Evolutionary conservation across 148 eudicot genomes (phyloP), one percentile per base, ranked within the genome.

Genomic region (Heliamphora exappendiculata): DNA sequence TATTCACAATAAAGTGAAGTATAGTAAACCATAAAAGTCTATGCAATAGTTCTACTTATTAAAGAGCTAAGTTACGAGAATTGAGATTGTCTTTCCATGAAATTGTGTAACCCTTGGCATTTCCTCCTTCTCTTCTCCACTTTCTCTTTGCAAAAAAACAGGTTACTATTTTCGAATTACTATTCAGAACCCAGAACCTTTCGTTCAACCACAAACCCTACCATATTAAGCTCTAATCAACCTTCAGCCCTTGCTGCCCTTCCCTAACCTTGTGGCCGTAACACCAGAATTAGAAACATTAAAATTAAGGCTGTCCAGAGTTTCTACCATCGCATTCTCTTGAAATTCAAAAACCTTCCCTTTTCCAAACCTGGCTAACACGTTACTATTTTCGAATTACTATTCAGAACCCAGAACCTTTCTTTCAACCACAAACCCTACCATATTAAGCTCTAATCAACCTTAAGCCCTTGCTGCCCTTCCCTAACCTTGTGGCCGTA

Each of bases 191-290:
- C 44, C 68, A 22, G 29, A 64, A 19, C 28, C 29, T 33, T 20
- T 19, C 44, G 33, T 64, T 64, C 42, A 36, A 24, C 39, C 20
- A 36, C 22, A 64, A 64, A 36, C 42, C 68, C 28, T 64, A 36
- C 20, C 68, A 64, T 36, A 64, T 34, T 16, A 36, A 64, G 68
- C 10, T 64, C 44, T 29, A 29, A 60, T 60, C 44, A 33, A 64
- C 41, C 44, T 64, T 34, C 17, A 64, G 68, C 68, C 42, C n/a
- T n/a, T n/a, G n/a, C n/a, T n/a, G n/a, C n/a, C n/a, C 68, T 33
- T 36, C 42, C 42, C 44, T 14, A 64, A 64, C 41, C 24, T 34
- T 33, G 65, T 64, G 68, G 24, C 68, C n/a, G n/a, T 62, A 33
- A 62, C 66, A 24, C 34, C 66, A 31, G 36, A 31, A 5, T 62